Evolutionary conservation across 2,329 filamentous ascomycete genomes (phyloP).

Genomic region (Aureobasidium sp.): DNA sequence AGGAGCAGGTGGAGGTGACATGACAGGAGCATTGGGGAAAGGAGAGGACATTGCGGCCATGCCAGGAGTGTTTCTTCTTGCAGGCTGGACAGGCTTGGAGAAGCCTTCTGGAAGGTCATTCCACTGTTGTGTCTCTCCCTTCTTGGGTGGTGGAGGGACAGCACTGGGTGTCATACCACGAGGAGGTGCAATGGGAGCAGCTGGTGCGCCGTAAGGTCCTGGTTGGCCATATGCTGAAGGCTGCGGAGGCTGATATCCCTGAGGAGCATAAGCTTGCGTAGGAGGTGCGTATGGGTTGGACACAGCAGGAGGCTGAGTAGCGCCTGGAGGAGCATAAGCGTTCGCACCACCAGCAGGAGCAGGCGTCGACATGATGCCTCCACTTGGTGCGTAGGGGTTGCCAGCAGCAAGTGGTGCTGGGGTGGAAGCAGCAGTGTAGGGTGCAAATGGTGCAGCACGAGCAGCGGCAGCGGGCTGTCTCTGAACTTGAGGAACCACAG

Average conservation of each 20-base stretch:
- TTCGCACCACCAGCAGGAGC: slow-evolving; percentile 21
- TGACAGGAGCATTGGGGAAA: slow-evolving; percentile 56
- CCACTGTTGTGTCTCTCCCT: slow-evolving; percentile 72
- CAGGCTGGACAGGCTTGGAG: slow-evolving; percentile 54
- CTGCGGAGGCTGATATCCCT: slow-evolving; percentile 45
- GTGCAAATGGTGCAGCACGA: slow-evolving; percentile 27
- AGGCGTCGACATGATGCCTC: slow-evolving; percentile 16
- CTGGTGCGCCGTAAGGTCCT: slow-evolving; percentile 22
- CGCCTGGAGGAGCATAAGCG: slow-evolving; percentile 19
- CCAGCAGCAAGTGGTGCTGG: slow-evolving; percentile 17
- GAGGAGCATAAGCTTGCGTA: slow-evolving; percentile 29
- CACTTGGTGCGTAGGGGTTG: slow-evolving; percentile 32
- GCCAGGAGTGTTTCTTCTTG: slow-evolving; percentile 66
- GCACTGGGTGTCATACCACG: slow-evolving; percentile 56
- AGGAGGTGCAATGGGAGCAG: slow-evolving; percentile 47
- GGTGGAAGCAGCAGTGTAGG: slow-evolving; percentile 28
- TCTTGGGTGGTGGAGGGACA: slow-evolving; percentile 57
- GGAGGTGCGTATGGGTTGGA: slow-evolving; percentile 43
- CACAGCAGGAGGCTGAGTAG: slow-evolving; percentile 33
- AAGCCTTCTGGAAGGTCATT: slow-evolving; percentile 88
- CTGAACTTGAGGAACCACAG: slow-evolving; percentile 32
- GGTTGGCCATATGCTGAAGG: slow-evolving; percentile 8
- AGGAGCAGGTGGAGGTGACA: slow-evolving; percentile 48
- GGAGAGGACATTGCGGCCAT: slow-evolving; percentile 61
- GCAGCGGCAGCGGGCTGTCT: slow-evolving; percentile 32